Evolutionary conservation across 495 filamentous ascomycete species (phyloP).

Genomic region (Apodospora peruviana): DNA sequence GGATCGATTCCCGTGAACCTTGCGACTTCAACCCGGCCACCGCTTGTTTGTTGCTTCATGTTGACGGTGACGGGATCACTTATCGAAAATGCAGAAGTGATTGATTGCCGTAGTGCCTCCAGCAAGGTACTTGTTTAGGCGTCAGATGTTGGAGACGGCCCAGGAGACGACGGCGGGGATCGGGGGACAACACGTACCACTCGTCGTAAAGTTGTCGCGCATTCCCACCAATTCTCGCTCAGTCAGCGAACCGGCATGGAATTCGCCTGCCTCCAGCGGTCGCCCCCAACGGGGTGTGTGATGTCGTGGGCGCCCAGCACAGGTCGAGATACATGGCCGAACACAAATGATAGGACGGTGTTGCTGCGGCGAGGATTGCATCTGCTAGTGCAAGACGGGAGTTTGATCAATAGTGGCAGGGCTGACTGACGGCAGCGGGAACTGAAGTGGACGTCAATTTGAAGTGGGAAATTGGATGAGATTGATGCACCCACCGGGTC

Average conservation of each 20-base stretch:
- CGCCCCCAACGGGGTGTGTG: background rate
- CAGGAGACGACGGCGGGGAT: background rate
- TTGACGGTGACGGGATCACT: background rate
- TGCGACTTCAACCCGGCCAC: background rate
- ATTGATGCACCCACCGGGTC: background rate
- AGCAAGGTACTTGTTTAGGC: no score
- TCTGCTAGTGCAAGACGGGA: background rate
- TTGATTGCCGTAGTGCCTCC: no score
- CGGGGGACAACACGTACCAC: background rate
- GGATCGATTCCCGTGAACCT: background rate
- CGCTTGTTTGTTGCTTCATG: background rate
- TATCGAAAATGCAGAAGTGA: background rate
- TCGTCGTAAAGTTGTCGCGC: background rate
- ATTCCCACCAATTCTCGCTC: background rate
- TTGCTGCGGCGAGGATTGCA: background rate
- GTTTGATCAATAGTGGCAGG: background rate
- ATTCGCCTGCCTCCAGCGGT: slow-evolving; percentile 11
- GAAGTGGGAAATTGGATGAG: background rate
- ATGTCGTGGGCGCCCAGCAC: background rate
- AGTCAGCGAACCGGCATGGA: background rate
- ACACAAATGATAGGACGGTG: no score
- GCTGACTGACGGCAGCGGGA: background rate
- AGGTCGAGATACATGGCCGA: background rate
- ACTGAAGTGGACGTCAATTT: background rate
- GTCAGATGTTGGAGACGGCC: no score